Evolutionary conservation across 441 rosid species (phyloP).

Genomic region (Croton laevigatus): DNA sequence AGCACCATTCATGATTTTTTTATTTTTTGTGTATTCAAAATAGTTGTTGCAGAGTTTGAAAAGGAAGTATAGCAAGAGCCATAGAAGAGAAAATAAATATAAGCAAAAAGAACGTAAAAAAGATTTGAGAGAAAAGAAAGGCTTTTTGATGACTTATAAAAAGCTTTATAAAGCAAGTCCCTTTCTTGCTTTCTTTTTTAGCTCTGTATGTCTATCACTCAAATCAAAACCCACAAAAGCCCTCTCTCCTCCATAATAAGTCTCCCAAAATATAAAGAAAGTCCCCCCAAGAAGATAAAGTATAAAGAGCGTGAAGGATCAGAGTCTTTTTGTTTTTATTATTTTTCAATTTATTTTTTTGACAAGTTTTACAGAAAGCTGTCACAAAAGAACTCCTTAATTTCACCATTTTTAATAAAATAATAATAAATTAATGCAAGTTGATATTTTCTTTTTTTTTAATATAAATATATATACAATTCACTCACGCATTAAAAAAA

Average conservation of each 20-base stretch:
- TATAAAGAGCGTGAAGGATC: slow-evolving; percentile 52
- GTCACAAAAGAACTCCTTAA: slow-evolving; percentile 13
- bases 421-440: too few species aligned
- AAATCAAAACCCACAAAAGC: slow-evolving; percentile 39
- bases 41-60: slow-evolving; percentile 14
- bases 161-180: slow-evolving; percentile 10
- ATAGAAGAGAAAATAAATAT: slow-evolving; percentile 15
- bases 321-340: slow-evolving; percentile 24
- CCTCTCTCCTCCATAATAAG: slow-evolving; percentile 6
- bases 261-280: slow-evolving; percentile 17
- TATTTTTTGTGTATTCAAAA: not conserved
- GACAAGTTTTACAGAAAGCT: not conserved
- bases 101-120: slow-evolving; percentile 21
- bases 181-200: not conserved
- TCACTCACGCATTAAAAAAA: too few species aligned
- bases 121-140: slow-evolving; percentile 13
- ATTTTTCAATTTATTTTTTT: not conserved
- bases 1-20: slow-evolving; percentile 28
- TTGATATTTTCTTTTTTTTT: too few species aligned
- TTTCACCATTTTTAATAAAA: too few species aligned
- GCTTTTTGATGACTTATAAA: slow-evolving; percentile 10
- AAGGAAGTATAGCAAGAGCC: slow-evolving; percentile 23
- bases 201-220: not conserved
- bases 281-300: slow-evolving; percentile 32
- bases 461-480: too few species aligned